Conservation (phyloP, 2,329 filamentous ascomycete genomes). For the Sporothrix mexicana region DNA sequence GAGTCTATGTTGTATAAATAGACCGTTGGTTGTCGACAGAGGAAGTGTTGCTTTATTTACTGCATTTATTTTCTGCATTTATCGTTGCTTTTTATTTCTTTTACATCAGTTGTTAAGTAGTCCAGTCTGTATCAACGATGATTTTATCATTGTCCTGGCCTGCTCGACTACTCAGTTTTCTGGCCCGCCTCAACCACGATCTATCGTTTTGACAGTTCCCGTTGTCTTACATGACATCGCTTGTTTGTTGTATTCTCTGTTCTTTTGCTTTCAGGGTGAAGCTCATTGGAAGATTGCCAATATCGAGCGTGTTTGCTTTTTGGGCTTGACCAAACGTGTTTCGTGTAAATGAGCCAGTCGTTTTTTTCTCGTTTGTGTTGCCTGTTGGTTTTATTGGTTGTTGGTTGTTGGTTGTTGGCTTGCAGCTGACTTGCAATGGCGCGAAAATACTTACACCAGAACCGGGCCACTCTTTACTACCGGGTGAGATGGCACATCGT, state of each 20-base stretch:
- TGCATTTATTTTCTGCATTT: not conserved
- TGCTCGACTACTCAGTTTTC: not conserved
- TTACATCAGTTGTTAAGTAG: not conserved
- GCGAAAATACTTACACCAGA: too few relatives aligned
- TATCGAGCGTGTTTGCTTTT: not conserved
- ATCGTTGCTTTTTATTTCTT: not conserved
- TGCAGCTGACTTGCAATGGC: too few relatives aligned
- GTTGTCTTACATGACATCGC: conserved; percentile 11
- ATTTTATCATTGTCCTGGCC: too few relatives aligned
- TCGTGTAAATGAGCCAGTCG: conserved; percentile 19
- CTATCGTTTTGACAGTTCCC: conserved; percentile 24
- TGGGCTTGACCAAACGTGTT: not conserved
- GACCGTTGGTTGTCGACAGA: not conserved
- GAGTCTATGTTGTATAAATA: conserved; percentile 23
- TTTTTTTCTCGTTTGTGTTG: not conserved
- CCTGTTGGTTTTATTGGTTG: not conserved
- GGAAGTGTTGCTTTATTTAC: too few relatives aligned
- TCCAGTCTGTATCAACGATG: not conserved
- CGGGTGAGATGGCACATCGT: too few relatives aligned
- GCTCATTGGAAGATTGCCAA: conserved; percentile 2
- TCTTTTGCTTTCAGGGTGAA: too few relatives aligned
- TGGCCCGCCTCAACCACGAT: not conserved
- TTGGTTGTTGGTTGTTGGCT: not conserved
- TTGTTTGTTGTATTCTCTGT: not conserved
- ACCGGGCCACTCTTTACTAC: too few relatives aligned